A percentile compares a stretch with the other conserved stretches of the same genome.
These are phyloP conservation scores for Basidioascus undulatus DNA, from an alignment of 768 basidiomycete genomes.

Conservation along the genomic window DNA sequence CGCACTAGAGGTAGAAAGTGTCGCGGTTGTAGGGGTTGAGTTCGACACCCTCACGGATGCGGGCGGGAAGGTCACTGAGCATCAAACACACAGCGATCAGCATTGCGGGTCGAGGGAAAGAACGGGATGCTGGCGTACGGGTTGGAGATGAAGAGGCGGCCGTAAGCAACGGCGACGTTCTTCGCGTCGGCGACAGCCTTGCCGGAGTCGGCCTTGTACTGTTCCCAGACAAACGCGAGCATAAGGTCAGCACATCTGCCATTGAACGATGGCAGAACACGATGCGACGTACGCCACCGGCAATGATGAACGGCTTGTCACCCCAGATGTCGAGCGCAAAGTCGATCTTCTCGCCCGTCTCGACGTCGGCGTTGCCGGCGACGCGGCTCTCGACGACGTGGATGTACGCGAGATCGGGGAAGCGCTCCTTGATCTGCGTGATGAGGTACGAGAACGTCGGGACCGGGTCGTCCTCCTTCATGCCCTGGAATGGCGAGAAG, in stretches of 20 bases:
- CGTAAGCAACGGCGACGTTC: constrained; percentile 7
- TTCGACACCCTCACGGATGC: too few relatives aligned
- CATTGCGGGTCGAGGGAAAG: too few relatives aligned
- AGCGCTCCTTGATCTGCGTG: constrained; percentile 24
- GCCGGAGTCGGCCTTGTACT: too few relatives aligned
- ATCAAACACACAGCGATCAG: too few relatives aligned
- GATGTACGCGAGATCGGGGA: constrained; percentile 27
- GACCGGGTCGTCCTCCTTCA: constrained; percentile 8
- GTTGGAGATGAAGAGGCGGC: constrained; percentile 10
- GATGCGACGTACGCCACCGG: constrained; percentile 10
- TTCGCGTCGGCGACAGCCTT: neutral
- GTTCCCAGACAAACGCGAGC: too few relatives aligned
- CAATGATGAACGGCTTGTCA: constrained; percentile 6
- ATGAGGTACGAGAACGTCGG: constrained; percentile 22
- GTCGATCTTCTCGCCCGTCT: neutral
- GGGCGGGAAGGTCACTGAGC: neutral
- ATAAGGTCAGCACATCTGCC: too few relatives aligned
- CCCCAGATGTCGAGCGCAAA: constrained; percentile 4
- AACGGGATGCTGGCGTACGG: too few relatives aligned
- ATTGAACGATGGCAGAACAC: too few relatives aligned
- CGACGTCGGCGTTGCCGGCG: neutral
- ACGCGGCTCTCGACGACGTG: constrained; percentile 26
- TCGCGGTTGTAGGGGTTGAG: constrained; percentile 7
- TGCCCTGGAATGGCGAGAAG: constrained; percentile 15
- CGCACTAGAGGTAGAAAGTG: constrained; percentile 9